Base-by-base conservation (phyloP, 441 rosid species). In the Codiaeum variegatum region DNA sequence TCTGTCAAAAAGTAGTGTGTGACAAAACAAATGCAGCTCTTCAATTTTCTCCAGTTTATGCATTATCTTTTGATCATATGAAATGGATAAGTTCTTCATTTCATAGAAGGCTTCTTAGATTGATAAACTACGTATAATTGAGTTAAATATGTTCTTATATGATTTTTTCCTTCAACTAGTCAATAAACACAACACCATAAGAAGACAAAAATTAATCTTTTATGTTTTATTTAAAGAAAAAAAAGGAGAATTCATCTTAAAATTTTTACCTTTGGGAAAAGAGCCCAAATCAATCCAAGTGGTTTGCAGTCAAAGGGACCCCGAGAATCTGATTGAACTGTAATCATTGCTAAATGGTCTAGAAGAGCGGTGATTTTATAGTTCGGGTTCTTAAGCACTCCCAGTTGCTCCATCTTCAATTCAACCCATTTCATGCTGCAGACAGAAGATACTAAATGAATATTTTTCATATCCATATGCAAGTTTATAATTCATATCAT, bases 391-490 rank as follows among this genome's bases (percentile, higher is more conserved):
- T 75, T 77, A 28, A 94, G 85, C 23, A 94, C 99, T 49, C 99
- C 97, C 15, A 94, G 91, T 76, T 94, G 94, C 76, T 78, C 91
- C 97, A 94, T 94, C 88, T 94, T 94, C 84, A 94, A 70, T 82
- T 92, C 99, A 78, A 95, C 96, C 98, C 98, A 90, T 82, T 87
- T 95, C 99, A 95, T 95, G 87, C 98, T 91, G 84, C 79, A 84
- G 52, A 69, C 71, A 63, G 24, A 28, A 75, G 40, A 63, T 61
- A 63, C 6, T 67, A 29, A 12, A 67, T 26, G 4, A 36, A 32
- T 18, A n/a, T 58, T 15, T 44, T 26, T 71, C 29, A 71, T 3
- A 55, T 12, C 12, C n/a, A 54, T 47, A 47, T 19, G 19, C 5
- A 47, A 18, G 18, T 47, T 47, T 3, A 47, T 47, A 47, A 13